These are phyloP conservation scores for Rhodotorula sp. DNA, from an alignment of 1,284 basidiomycete species.

Conservation along the genomic window DNA sequence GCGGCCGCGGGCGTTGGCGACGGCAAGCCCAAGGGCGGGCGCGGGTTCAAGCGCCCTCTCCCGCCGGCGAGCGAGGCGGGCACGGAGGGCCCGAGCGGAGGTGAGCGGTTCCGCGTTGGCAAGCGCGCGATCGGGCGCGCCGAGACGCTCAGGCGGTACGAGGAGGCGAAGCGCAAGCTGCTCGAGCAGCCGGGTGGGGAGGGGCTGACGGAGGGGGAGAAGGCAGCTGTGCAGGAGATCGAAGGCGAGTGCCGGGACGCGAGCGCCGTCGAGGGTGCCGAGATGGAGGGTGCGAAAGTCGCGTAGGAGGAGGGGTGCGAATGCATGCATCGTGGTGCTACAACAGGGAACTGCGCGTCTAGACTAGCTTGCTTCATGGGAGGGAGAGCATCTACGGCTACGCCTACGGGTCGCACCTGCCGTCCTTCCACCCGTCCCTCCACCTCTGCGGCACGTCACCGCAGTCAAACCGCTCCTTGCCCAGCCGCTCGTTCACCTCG, in stretches of 20 bases:
- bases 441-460: constrained; percentile 76
- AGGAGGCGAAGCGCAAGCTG: constrained; percentile 31
- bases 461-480: constrained; percentile 81
- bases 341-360: not conserved
- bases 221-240: constrained; percentile 10
- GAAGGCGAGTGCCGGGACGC: constrained; percentile 18
- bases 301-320: not conserved
- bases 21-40: constrained; percentile 20
- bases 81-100: not conserved
- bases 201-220: constrained; percentile 23
- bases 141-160: constrained; percentile 34
- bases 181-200: not conserved
- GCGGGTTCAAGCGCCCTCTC: constrained; percentile 1
- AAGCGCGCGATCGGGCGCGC: constrained; percentile 34
- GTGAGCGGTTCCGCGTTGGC: not conserved
- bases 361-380: not conserved
- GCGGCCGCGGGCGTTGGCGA: not conserved
- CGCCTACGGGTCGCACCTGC: constrained; percentile 66
- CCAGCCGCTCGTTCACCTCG: constrained; percentile 80
- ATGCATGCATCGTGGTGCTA: not conserved
- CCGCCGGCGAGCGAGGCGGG: not conserved
- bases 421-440: constrained; percentile 85
- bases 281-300: constrained; percentile 2
- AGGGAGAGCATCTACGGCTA: not conserved
- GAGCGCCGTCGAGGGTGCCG: not conserved